These are phyloP conservation scores for Podochytrium sp. DNA, from an alignment of 192 early-diverging fungal species.

Conservation along the genomic window DNA sequence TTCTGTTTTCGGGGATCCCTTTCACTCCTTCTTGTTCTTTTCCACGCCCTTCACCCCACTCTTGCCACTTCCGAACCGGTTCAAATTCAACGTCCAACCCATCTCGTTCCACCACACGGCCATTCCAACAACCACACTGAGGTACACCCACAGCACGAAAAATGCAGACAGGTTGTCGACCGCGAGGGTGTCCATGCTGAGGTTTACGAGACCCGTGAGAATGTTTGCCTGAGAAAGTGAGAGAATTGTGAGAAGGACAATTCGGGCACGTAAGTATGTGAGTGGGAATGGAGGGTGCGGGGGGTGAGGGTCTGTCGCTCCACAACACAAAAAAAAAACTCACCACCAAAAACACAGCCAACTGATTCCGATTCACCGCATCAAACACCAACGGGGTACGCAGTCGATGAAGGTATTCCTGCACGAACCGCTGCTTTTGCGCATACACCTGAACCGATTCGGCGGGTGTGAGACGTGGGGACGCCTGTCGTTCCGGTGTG, in stretches of 20 bases:
- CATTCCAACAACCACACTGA: constrained; percentile 2
- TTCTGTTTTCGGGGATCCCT: too few relatives aligned
- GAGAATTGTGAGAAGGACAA: not conserved
- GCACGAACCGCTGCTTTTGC: not conserved
- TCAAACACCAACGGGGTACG: constrained; percentile 63
- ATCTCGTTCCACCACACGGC: constrained; percentile 19
- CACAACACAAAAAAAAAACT: constrained; percentile 4
- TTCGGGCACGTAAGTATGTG: too few relatives aligned
- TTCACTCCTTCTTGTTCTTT: not conserved
- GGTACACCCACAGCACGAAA: not conserved
- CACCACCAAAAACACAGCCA: constrained; percentile 83
- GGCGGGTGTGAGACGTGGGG: too few relatives aligned
- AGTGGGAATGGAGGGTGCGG: too few relatives aligned
- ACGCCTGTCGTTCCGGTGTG: too few relatives aligned
- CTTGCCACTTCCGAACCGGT: not conserved
- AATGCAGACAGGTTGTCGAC: not conserved
- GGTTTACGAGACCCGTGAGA: constrained; percentile 84
- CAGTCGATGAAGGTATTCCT: not conserved
- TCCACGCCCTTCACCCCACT: not conserved
- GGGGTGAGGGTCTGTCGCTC: too few relatives aligned
- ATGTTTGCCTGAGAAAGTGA: constrained; percentile 72
- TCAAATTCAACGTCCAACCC: constrained; percentile 23
- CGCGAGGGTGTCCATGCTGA: constrained; percentile 75
- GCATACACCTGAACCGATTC: too few relatives aligned
- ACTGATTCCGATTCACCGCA: constrained; percentile 79